phyloP scores from a whole-genome alignment of 495 filamentous ascomycete genomes.

The Rhizodiscina lignyota region DNA sequence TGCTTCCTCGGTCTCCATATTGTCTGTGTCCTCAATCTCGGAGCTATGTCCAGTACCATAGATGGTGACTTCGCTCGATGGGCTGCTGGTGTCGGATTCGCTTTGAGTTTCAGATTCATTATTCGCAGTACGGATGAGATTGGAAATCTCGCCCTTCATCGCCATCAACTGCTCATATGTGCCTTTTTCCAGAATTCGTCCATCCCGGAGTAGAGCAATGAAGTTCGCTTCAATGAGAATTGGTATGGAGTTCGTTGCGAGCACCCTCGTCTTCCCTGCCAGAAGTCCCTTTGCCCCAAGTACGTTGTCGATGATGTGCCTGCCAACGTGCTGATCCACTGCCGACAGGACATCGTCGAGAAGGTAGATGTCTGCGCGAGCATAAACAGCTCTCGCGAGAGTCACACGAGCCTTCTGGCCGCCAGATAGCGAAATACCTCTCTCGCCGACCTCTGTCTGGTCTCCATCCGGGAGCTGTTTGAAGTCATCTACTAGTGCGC shows the following conservation, averaged over 20 bases:
- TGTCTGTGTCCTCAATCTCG: slow-evolving; percentile 31
- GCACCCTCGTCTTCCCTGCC: slow-evolving; percentile 70
- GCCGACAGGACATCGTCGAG: slow-evolving; percentile 90
- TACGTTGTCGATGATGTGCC: slow-evolving; percentile 87
- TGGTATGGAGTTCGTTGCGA: slow-evolving; percentile 92
- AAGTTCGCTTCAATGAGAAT: slow-evolving; percentile 77
- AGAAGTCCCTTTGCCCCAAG: slow-evolving; percentile 75
- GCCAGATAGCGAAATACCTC: slow-evolving; percentile 91
- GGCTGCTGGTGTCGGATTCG: slow-evolving; percentile 29
- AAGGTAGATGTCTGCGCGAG: slow-evolving; percentile 90
- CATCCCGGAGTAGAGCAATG: slow-evolving; percentile 68
- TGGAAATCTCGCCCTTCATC: slow-evolving; percentile 80
- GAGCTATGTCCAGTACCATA: slow-evolving; percentile 27
- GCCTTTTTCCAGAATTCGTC: slow-evolving; percentile 69
- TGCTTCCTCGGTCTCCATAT: slow-evolving; percentile 48
- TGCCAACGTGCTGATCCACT: slow-evolving; percentile 93
- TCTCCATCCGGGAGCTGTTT: slow-evolving; percentile 87
- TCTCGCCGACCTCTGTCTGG: slow-evolving; percentile 89
- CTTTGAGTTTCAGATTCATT: slow-evolving; percentile 38
- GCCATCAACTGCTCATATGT: slow-evolving; percentile 82
- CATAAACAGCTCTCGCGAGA: slow-evolving; percentile 92
- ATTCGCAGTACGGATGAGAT: slow-evolving; percentile 63
- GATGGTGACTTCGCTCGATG: slow-evolving; percentile 32
- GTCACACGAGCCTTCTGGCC: slow-evolving; percentile 93
- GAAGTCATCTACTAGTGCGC: slow-evolving; percentile 84